Evolutionary conservation across 2,329 filamentous ascomycete genomes (phyloP), one percentile per base, ranked within the genome.

Genomic region (Trichoderma simmonsii): DNA sequence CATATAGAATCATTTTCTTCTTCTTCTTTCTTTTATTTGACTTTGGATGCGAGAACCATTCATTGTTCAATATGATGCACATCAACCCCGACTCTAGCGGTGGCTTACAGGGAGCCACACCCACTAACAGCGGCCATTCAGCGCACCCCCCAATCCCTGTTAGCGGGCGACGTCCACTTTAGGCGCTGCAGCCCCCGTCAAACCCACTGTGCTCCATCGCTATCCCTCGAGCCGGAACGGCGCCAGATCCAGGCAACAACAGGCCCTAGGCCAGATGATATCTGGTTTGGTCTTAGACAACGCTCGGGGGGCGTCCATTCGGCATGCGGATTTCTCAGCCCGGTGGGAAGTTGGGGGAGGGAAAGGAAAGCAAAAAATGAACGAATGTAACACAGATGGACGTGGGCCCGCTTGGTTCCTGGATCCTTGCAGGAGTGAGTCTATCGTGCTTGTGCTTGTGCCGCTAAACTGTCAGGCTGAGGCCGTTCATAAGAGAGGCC

Each of bases 241-340:
- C 69, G 70, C 72, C 73, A 74, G 73, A 76, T 75, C 77, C 75
- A 81, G 79, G 78, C 79, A 81, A 78, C 79, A 78, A 77, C 75
- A 74, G 73, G 75, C 75, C 76, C 74, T 79, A 79, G 77, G 77
- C 78, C 66, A 51, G 8, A 54, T 36, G 48, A 36, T 54, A 26
- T 61, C 66, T 70, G 56, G 57, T 79, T 76, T 64, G 60, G 70
- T 72, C 66, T 72, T 48, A 72, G 62, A 57, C 71, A 75, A 4
- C 11, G 28, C 28, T 54, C 54, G 64, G 64, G 57, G 28, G 66
- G 66, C 66, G 66, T 61, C 66, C 39, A 64, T 43, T 51, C 57
- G 57, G 56, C 66, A 69, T 69, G 56, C 66, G 56, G 57, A 62
- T 61, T 69, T 34, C 56, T 51, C 66, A 51, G 39, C 56, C 66